Percentiles rank a stretch among this genome's conserved stretches.
Evolutionary conservation across 495 filamentous ascomycete species (phyloP).

Genomic region (Mycothermus thermophilus): DNA sequence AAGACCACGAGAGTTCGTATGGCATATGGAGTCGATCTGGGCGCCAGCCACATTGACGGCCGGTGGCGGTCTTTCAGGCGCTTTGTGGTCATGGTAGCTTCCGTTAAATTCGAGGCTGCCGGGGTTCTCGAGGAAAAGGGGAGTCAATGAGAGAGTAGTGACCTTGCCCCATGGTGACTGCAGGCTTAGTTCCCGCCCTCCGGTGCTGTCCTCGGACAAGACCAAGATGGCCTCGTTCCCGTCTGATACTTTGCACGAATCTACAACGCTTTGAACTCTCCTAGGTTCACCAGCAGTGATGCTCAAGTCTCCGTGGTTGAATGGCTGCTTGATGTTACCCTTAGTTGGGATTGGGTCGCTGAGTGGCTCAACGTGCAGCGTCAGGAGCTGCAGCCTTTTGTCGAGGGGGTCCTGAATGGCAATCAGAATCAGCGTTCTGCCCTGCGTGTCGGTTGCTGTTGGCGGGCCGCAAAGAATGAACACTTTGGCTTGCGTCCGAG

Average conservation of each 20-base stretch:
- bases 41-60: conserved; percentile 14
- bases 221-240: conserved; percentile 53
- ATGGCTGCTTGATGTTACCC: conserved; percentile 11
- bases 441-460: conserved; percentile 35
- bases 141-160: no score
- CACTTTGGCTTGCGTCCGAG: conserved; percentile 41
- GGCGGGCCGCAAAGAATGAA: conserved; percentile 50
- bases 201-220: conserved; percentile 49
- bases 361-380: conserved; percentile 37
- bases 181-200: conserved; percentile 49
- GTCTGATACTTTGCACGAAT: conserved; percentile 63
- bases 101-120: conserved; percentile 17
- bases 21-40: conserved; percentile 29
- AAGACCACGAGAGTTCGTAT: conserved; percentile 38
- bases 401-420: conserved; percentile 56
- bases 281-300: conserved; percentile 30
- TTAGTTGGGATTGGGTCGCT: conserved; percentile 5
- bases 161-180: conserved; percentile 63
- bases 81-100: not conserved
- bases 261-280: conserved; percentile 48
- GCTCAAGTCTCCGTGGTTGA: not conserved
- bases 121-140: conserved; percentile 25
- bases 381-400: conserved; percentile 52
- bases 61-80: conserved; percentile 1
- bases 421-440: conserved; percentile 42